A percentile compares a stretch with the other conserved stretches of the same genome.
These are phyloP conservation scores for Craterostigma plantagineum DNA, from an alignment of 257 asterid genomes.

Conservation along the genomic window DNA sequence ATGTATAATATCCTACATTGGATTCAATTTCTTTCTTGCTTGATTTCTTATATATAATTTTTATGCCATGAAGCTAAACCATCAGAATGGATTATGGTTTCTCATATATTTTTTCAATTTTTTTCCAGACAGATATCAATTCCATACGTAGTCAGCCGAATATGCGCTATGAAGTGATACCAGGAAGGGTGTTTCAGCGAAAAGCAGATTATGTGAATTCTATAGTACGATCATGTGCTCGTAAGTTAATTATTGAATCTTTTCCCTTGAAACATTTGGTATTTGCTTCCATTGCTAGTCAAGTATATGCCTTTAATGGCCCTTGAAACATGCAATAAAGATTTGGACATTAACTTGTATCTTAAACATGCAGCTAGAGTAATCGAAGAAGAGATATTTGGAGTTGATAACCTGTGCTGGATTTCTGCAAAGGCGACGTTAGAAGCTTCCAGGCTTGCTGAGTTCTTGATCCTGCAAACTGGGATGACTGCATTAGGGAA, in stretches of 20 bases:
- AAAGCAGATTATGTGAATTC: constrained; percentile 74
- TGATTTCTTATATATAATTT: background rate
- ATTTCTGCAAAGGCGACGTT: constrained; percentile 78
- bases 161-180: constrained; percentile 41
- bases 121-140: constrained; percentile 74
- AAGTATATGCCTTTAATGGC: background rate
- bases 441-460: constrained; percentile 79
- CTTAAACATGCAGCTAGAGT: constrained; percentile 63
- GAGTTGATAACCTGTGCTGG: constrained; percentile 84
- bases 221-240: constrained; percentile 86
- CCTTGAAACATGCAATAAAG: background rate
- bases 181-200: constrained; percentile 70
- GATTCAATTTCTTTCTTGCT: background rate
- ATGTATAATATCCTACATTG: constrained; percentile 22
- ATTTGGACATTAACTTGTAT: constrained; percentile 2
- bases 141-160: constrained; percentile 77
- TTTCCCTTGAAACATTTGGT: background rate
- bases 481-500: constrained; percentile 98
- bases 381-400: constrained; percentile 93
- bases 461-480: constrained; percentile 69
- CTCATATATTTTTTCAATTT: constrained; percentile 2
- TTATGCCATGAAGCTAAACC: background rate
- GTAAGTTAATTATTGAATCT: constrained; percentile 32
- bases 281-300: background rate
- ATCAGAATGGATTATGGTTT: background rate